These are phyloP conservation scores for Apium graveolens DNA, from an alignment of 129 eudicot species.

Conservation along the genomic window DNA sequence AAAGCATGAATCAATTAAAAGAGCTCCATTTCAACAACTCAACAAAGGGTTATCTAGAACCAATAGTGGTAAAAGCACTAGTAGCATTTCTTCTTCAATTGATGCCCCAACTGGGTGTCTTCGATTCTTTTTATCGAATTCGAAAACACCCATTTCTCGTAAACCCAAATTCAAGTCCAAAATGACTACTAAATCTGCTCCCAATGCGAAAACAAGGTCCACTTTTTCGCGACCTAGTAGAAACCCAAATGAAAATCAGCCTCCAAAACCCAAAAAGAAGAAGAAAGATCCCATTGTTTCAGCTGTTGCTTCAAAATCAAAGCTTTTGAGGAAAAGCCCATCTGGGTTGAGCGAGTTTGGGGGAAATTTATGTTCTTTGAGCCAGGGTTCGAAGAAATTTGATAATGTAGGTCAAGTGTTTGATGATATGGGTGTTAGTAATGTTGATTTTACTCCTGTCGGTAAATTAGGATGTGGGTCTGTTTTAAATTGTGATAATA, in stretches of 20 bases:
- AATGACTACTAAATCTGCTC: constrained; percentile 19
- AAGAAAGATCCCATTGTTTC: constrained; percentile 8
- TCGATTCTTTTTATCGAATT: constrained; percentile 16
- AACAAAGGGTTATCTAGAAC: constrained; percentile 16
- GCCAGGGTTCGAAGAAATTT: not conserved
- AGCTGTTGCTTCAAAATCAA: constrained; percentile 13
- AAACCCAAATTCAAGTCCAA: constrained; percentile 17
- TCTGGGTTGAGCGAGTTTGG: constrained; percentile 22
- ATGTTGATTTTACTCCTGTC: constrained; percentile 47
- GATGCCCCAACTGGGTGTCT: constrained; percentile 32
- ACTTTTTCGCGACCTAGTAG: constrained; percentile 13
- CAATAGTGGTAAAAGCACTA: constrained; percentile 3
- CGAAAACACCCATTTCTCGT: constrained; percentile 12
- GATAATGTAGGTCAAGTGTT: constrained; percentile 23
- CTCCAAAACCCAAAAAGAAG: constrained; percentile 24
- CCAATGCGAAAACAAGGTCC: constrained; percentile 8
- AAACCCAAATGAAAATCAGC: constrained; percentile 12
- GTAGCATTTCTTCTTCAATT: constrained; percentile 18
- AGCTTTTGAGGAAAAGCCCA: constrained; percentile 12
- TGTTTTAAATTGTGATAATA: constrained; percentile 22
- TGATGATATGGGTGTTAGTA: constrained; percentile 22
- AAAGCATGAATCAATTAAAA: constrained; percentile 6
- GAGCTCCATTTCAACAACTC: constrained; percentile 33
- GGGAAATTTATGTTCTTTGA: constrained; percentile 7
- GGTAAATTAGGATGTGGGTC: constrained; percentile 33